Evolutionary conservation across 805 yeast genomes (phyloP), one percentile per base, ranked within the genome.

Genomic region (Candida hispaniensis): DNA sequence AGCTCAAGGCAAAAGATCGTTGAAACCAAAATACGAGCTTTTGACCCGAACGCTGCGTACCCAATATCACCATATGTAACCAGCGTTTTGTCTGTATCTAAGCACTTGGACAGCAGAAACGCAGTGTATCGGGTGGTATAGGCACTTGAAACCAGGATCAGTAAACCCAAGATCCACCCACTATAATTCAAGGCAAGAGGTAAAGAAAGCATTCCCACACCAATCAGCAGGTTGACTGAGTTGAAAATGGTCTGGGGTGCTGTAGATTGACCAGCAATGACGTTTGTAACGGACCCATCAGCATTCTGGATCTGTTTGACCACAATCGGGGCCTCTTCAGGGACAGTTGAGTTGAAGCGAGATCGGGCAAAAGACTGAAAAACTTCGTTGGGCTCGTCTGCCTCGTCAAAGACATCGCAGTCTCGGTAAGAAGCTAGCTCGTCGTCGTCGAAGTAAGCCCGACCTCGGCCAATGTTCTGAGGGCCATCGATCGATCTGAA

Each of bases 1-100:
- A 85, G 63, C 48, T 85, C 95, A 25, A 80, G 46, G 1, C 88
- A 75, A 50, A 85, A 83, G 9, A 83, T 50, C 9, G 75, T 45
- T 2, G 93, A 79, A 18, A 85, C 79, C 20, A 78, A 53, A 3
- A 80, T 62, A 47, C 93, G 69, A 2, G 91, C 93, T 18, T 62
- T 63, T 2, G 78, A 61, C 1, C 94, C 94, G 50, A 77, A 82
- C 0, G 86, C 79, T n/a, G 82, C 80, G 47, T 71, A 76, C 3
- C 93, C 93, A 30, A 85, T 63, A 58, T 85, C 95, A 0, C 94
- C 93, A 54, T 83, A 85, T 0, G 94, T 79, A 64, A 78, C 74
- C 35, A 83, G 58, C 0, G 91, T 75, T 10, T 70, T 75, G 57
- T 83, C 91, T 1, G 83, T 76, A 43, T 77, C 83, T 67, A 83